phyloP scores from a whole-genome alignment of 2,329 filamentous ascomycete species.

The Chalara sp. region DNA sequence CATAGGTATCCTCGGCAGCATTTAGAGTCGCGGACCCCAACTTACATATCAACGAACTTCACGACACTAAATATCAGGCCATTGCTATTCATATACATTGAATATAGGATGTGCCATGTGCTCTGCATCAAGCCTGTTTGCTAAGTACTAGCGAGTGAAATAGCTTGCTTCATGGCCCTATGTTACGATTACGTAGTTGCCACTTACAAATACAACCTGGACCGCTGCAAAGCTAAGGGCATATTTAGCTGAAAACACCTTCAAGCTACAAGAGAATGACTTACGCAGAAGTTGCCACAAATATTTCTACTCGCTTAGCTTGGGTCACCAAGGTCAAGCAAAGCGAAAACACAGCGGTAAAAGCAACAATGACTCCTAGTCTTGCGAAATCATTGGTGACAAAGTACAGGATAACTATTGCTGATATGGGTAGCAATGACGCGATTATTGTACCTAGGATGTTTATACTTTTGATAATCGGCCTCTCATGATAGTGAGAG shows the following conservation, averaged over 20 bases:
- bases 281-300: constrained; percentile 25
- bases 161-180: too few relatives aligned
- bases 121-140: too few relatives aligned
- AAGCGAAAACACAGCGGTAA: constrained; percentile 21
- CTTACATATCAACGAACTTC: too few relatives aligned
- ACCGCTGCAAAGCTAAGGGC: constrained; percentile 1
- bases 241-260: too few relatives aligned
- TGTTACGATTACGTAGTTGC: not conserved
- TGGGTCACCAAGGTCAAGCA: constrained; percentile 19
- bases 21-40: too few relatives aligned
- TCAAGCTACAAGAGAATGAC: constrained; percentile 9
- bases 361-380: constrained; percentile 19
- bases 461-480: constrained; percentile 7
- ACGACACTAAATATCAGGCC: too few relatives aligned
- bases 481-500: constrained; percentile 8
- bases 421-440: constrained; percentile 22
- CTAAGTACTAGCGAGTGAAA: too few relatives aligned
- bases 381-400: constrained; percentile 14
- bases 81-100: too few relatives aligned
- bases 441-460: constrained; percentile 15
- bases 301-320: constrained; percentile 23
- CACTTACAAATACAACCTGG: constrained; percentile 1
- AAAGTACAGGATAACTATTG: constrained; percentile 24
- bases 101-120: too few relatives aligned
- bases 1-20: too few relatives aligned